These are phyloP conservation scores for Tricholoma sp. DNA, from an alignment of 768 basidiomycete genomes.

Conservation along the genomic window DNA sequence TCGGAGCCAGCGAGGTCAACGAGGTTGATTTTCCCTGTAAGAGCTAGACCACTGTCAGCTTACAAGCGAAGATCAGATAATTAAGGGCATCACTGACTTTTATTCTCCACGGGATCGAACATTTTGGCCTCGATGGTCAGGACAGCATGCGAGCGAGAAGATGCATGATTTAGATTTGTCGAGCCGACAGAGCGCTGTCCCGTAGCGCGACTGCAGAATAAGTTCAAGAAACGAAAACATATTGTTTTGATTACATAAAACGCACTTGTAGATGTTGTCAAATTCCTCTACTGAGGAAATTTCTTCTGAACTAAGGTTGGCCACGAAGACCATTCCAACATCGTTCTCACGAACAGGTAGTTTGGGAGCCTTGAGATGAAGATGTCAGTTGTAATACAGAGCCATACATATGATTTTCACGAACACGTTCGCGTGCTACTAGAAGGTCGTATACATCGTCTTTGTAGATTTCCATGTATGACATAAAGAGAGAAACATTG, in stretches of 20 bases:
- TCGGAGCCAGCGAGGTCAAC: slow-evolving; percentile 91
- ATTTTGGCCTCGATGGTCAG: slow-evolving; percentile 68
- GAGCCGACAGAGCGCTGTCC: slow-evolving; percentile 80
- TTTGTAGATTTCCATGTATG: slow-evolving; percentile 90
- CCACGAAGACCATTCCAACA: slow-evolving; percentile 49
- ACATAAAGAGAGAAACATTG: slow-evolving; percentile 47
- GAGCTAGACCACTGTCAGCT: slow-evolving; percentile 32
- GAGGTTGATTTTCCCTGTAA: slow-evolving; percentile 76
- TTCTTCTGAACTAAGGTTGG: slow-evolving; percentile 40
- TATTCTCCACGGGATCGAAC: slow-evolving; percentile 46
- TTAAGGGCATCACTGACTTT: slow-evolving; percentile 33
- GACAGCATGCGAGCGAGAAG: slow-evolving; percentile 87
- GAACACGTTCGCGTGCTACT: slow-evolving; percentile 61
- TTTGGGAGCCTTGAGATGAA: slow-evolving; percentile 36
- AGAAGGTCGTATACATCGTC: slow-evolving; percentile 89
- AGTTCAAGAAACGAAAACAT: not conserved
- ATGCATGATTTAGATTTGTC: slow-evolving; percentile 79
- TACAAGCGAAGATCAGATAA: not conserved
- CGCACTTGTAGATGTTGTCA: slow-evolving; percentile 41
- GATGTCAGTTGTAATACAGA: not conserved
- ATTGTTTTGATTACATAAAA: not conserved
- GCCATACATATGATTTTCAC: slow-evolving; percentile 16
- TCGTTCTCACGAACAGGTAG: slow-evolving; percentile 52
- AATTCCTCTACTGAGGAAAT: slow-evolving; percentile 40
- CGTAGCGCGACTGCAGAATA: slow-evolving; percentile 50